Conservation (phyloP, 768 basidiomycete species). For the Cystobasidium tubakii region DNA sequence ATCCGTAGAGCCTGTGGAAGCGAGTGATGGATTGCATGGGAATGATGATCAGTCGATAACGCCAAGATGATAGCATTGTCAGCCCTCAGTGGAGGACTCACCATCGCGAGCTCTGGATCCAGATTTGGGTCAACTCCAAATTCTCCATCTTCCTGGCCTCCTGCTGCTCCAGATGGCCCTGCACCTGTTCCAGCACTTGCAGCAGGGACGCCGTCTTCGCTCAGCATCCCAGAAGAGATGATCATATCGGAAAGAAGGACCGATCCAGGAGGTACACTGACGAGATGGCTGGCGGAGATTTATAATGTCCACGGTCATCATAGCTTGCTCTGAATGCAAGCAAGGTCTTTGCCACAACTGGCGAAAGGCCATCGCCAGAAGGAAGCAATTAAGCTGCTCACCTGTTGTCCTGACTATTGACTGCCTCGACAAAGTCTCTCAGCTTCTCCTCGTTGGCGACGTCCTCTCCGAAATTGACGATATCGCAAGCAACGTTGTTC, state of each 20-base stretch:
- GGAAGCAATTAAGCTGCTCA: no score
- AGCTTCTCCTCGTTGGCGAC: constrained; percentile 69
- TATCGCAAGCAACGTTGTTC: constrained; percentile 94
- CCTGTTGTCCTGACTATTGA: constrained; percentile 78
- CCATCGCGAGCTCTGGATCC: constrained; percentile 96
- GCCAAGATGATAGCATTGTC: background rate
- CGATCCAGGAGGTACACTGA: constrained; percentile 69
- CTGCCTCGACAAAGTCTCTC: constrained; percentile 73
- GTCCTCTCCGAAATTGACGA: constrained; percentile 77
- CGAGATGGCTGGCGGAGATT: constrained; percentile 65
- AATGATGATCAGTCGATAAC: background rate
- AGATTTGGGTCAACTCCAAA: constrained; percentile 92
- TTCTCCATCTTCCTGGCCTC: constrained; percentile 57
- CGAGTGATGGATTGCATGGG: no score
- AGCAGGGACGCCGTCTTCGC: constrained; percentile 58
- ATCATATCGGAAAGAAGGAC: constrained; percentile 75
- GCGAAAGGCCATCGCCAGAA: no score
- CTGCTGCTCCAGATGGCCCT: constrained; percentile 55
- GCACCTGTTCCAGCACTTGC: constrained; percentile 55
- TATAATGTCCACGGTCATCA: no score
- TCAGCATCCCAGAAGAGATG: constrained; percentile 71
- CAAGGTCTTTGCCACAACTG: no score
- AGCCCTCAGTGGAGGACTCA: constrained; percentile 49
- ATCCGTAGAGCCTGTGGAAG: constrained; percentile 74
- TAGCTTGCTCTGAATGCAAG: no score